A percentile compares a stretch with the other conserved stretches of the same genome.
Evolutionary conservation across 208 protist species (phyloP).

Genomic region (Novymonas esmeraldas): DNA sequence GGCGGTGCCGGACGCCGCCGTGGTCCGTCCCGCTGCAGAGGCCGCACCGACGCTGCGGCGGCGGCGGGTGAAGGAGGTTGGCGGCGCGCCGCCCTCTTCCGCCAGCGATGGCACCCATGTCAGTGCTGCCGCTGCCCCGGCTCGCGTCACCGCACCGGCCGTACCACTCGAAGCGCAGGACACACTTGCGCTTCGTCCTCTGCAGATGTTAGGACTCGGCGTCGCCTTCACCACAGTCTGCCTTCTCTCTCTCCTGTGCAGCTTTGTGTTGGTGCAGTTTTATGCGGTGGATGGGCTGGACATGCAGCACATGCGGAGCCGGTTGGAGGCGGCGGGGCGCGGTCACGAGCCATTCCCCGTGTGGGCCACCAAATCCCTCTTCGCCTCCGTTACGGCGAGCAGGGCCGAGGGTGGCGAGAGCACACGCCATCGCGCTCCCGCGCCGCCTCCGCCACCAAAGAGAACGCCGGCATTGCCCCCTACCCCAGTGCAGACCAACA

Average conservation of each 20-base stretch:
- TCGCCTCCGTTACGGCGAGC: constrained; percentile 10
- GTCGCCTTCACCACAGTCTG: not conserved
- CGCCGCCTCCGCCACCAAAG: not conserved
- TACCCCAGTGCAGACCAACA: not conserved
- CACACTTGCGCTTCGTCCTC: not conserved
- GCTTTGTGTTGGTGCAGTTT: constrained; percentile 13
- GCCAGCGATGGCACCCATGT: no score
- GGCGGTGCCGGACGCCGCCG: not conserved
- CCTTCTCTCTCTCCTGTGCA: not conserved
- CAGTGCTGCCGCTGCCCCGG: not conserved
- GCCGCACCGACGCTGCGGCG: not conserved
- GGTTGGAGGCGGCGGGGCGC: constrained; percentile 11
- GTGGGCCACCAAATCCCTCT: constrained; percentile 21
- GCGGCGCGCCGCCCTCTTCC: no score
- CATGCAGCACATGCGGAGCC: not conserved
- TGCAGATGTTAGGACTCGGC: not conserved
- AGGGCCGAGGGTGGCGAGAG: not conserved
- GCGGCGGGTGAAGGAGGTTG: constrained; percentile 3
- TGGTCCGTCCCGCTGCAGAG: not conserved
- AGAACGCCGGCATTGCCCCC: not conserved
- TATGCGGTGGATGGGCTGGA: constrained; percentile 15
- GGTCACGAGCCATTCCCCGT: constrained; percentile 22
- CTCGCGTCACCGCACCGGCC: not conserved
- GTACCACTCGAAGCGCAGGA: not conserved
- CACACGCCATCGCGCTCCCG: not conserved